Base-by-base conservation (phyloP, 495 filamentous ascomycete species). In the Penicillium maclennaniae region DNA sequence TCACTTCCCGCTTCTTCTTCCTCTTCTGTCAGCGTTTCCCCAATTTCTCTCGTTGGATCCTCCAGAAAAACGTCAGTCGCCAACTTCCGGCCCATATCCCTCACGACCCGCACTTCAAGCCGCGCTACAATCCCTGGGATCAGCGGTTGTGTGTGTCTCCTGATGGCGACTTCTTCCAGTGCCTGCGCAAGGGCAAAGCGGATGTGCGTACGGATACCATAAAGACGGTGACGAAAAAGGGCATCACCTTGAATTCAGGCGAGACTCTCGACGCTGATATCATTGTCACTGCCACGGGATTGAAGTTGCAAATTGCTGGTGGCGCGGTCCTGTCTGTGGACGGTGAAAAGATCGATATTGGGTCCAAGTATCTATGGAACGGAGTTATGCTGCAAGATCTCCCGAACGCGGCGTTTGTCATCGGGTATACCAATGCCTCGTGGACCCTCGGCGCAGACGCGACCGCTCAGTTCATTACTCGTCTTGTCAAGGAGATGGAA, bases 231-330 rank as follows among this genome's bases (percentile, higher is more conserved):
- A 85, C 80, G 0, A 65, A 71, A 19, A 72, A 76, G 12, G 78
- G 81, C 1, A 83, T 92, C 50, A 54, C 66, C 16, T 76, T 89
- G 19, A 65, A 73, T 26, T 78, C 77, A 0, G 87, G 84, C 16
- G 73, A 79, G 43, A 64, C 61, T 0, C 60, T 91, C 4, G 72
- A 82, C 1, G 81, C 85, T 0, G 87, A 92, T 67, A 82, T 87
- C 58, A 87, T 92, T 61, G 68, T 91, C 54, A 87, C 86, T 0
- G 87, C 88, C 0, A 93, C 88, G 0, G 88, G 88, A 1, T 70
- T 93, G 1, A 76, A 77, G 40, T 60, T 89, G 39, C 68, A 69
- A 17, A 62, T 88, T 8, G 77, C 79, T 0, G 79, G 79, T 20
- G 73, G 74, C 6, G 68, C 82, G 4, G 47, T 56, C 0, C 47